A percentile compares a stretch with the other conserved stretches of the same genome.
Evolutionary conservation across 2,329 filamentous ascomycete genomes (phyloP).

Genomic region (Alternaria triticimaculans): DNA sequence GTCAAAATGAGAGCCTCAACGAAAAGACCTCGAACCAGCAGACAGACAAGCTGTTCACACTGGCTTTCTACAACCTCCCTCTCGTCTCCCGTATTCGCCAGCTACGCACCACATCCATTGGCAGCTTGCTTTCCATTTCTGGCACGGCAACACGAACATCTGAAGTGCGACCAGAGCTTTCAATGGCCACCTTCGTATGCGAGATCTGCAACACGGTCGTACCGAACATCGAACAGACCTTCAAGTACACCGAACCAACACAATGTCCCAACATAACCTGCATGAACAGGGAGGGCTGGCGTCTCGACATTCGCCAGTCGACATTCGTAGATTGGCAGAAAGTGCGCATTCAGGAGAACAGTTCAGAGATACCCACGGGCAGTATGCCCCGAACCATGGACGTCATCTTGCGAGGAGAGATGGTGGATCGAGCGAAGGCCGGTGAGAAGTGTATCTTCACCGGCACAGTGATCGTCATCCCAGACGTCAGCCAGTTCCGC

Average conservation of each 20-base stretch:
- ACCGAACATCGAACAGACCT: conserved; percentile 94
- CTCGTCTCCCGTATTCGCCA: conserved; percentile 85
- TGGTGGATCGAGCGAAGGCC: conserved; percentile 95
- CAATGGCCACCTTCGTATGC: conserved; percentile 89
- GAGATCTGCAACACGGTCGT: conserved; percentile 84
- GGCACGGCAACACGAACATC: conserved; percentile 96
- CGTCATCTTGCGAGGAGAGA: conserved; percentile 93
- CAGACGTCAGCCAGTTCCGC: conserved; percentile 92
- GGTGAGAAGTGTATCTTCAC: conserved; percentile 99
- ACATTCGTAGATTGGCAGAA: conserved; percentile 99
- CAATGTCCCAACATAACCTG: conserved; percentile 91
- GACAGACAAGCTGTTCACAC: conserved; percentile 92
- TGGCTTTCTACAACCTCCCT: conserved; percentile 92
- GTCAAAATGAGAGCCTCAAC: conserved; percentile 62
- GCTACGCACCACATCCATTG: conserved; percentile 87
- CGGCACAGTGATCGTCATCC: conserved; percentile 92
- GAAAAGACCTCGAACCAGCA: conserved; percentile 88
- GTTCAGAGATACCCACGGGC: conserved; percentile 95
- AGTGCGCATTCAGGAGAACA: conserved; percentile 97
- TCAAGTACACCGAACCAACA: conserved; percentile 94
- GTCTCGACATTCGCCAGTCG: conserved; percentile 93
- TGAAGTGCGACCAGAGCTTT: conserved; percentile 92
- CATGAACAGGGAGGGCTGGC: conserved; percentile 90
- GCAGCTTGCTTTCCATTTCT: conserved; percentile 91
- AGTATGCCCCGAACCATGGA: conserved; percentile 99